A percentile compares a stretch with the other conserved stretches of the same genome.
Conservation (phyloP, 495 filamentous ascomycete genomes). For the Pseudotulostoma volvatum region DNA sequence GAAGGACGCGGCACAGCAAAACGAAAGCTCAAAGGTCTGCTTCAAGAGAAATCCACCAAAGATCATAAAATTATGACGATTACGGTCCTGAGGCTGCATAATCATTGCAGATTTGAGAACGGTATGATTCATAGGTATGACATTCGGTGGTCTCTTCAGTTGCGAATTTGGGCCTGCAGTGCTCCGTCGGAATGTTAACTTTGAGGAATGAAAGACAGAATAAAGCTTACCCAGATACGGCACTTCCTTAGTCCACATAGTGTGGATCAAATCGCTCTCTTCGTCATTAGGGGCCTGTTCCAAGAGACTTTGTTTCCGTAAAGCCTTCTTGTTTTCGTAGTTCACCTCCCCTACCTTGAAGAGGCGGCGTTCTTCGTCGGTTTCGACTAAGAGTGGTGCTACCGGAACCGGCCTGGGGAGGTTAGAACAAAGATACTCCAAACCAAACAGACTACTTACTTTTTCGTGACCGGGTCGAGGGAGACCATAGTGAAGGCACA, state of each 20-base stretch:
- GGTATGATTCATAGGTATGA: slow-evolving; percentile 51
- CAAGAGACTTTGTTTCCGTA: slow-evolving; percentile 43
- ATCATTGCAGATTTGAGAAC: slow-evolving; percentile 54
- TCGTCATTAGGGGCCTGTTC: slow-evolving; percentile 61
- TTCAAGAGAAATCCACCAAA: slow-evolving; percentile 77
- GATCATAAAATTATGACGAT: slow-evolving; percentile 80
- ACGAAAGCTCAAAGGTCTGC: slow-evolving; percentile 73
- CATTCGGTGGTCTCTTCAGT: slow-evolving; percentile 42
- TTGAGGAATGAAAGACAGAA: no score
- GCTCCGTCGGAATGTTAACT: no score
- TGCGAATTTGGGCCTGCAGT: slow-evolving; percentile 35
- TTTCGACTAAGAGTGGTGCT: slow-evolving; percentile 46
- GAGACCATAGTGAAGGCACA: slow-evolving; percentile 82
- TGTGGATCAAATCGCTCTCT: slow-evolving; percentile 64
- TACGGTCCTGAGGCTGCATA: slow-evolving; percentile 79
- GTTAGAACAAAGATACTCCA: no score
- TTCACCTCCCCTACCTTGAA: slow-evolving; percentile 58
- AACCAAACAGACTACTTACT: no score
- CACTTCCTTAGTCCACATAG: slow-evolving; percentile 60
- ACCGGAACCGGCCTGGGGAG: slow-evolving; percentile 33
- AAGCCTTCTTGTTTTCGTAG: slow-evolving; percentile 55
- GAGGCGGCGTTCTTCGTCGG: slow-evolving; percentile 50
- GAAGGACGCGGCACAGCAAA: slow-evolving; percentile 69
- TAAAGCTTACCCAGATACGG: slow-evolving; percentile 42
- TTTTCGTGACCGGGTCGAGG: slow-evolving; percentile 56